Evolutionary conservation across 768 basidiomycete species (phyloP).

Genomic region (Phylloporus rhodoxanthus): DNA sequence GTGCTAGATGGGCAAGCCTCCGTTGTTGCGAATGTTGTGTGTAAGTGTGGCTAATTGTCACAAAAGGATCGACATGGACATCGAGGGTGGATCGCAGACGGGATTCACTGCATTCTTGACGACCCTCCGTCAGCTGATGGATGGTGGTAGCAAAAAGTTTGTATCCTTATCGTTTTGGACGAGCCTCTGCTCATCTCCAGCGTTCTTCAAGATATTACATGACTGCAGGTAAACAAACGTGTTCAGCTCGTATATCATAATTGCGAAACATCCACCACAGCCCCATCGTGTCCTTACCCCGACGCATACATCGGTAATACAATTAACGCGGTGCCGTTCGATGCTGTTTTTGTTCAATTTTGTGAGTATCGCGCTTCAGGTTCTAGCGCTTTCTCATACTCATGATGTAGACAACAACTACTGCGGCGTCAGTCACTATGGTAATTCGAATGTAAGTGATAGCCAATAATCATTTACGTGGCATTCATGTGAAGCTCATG

Average conservation of each 20-base stretch:
- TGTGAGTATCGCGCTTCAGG: conserved; percentile 20
- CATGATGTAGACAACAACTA: conserved; percentile 40
- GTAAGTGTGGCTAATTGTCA: not conserved
- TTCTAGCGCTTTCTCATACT: not conserved
- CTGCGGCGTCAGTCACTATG: conserved; percentile 41
- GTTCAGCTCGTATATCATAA: not conserved
- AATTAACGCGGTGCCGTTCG: conserved; percentile 39
- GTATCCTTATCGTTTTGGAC: conserved; percentile 1
- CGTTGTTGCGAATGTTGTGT: not conserved
- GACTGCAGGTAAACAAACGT: conserved; percentile 30
- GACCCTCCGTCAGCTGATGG: conserved; percentile 27
- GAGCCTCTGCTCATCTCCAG: conserved; percentile 1
- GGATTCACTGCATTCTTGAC: conserved; percentile 30
- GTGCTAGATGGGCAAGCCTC: conserved; percentile 23
- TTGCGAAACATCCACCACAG: conserved; percentile 5
- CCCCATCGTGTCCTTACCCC: conserved; percentile 45
- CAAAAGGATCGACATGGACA: conserved; percentile 42
- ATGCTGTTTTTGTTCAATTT: conserved; percentile 50
- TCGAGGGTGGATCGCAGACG: conserved; percentile 38
- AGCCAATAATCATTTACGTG: not conserved
- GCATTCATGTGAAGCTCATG: not conserved
- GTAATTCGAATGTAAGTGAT: conserved; percentile 36
- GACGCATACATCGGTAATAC: conserved; percentile 41
- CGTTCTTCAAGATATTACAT: conserved; percentile 35
- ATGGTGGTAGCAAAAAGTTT: conserved; percentile 23